A percentile compares a stretch with the other conserved stretches of the same genome.
These are phyloP conservation scores for Acidomyces sp. DNA, from an alignment of 495 filamentous ascomycete genomes.

Conservation along the genomic window DNA sequence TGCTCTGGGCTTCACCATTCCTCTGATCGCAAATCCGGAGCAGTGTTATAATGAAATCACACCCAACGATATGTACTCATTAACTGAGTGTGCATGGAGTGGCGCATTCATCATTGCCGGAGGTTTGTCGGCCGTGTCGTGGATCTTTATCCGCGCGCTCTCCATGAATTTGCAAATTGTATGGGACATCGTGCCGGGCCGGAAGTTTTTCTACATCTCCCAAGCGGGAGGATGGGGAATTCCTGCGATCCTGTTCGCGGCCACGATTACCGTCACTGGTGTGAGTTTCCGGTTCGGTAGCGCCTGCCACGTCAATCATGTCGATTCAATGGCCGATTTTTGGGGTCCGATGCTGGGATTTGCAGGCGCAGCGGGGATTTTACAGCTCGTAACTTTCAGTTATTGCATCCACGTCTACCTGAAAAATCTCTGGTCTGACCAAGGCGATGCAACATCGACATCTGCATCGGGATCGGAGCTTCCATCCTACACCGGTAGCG, in stretches of 20 bases:
- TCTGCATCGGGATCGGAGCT: constrained; percentile 54
- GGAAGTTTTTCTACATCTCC: constrained; percentile 79
- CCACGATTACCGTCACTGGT: constrained; percentile 72
- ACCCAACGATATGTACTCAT: constrained; percentile 80
- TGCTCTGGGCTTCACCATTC: constrained; percentile 85
- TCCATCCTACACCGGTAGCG: constrained; percentile 65
- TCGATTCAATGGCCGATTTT: constrained; percentile 64
- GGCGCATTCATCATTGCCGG: constrained; percentile 75
- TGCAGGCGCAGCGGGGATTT: constrained; percentile 58
- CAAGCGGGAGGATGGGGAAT: constrained; percentile 73
- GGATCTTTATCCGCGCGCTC: constrained; percentile 80
- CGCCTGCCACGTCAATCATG: constrained; percentile 85
- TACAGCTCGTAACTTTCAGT: constrained; percentile 61
- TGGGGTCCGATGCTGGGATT: constrained; percentile 83
- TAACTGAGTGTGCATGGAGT: constrained; percentile 70
- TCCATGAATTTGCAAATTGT: constrained; percentile 95
- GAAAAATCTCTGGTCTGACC: constrained; percentile 57
- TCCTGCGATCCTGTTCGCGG: constrained; percentile 54
- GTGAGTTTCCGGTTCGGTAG: constrained; percentile 87
- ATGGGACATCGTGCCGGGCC: constrained; percentile 84
- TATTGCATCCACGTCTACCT: constrained; percentile 96
- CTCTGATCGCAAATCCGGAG: constrained; percentile 62
- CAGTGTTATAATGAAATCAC: constrained; percentile 87
- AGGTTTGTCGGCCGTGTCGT: constrained; percentile 69
- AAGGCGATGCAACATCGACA: constrained; percentile 34